phyloP scores from a whole-genome alignment of 192 early-diverging fungal genomes.

The Rhizoclosmatium sp. region DNA sequence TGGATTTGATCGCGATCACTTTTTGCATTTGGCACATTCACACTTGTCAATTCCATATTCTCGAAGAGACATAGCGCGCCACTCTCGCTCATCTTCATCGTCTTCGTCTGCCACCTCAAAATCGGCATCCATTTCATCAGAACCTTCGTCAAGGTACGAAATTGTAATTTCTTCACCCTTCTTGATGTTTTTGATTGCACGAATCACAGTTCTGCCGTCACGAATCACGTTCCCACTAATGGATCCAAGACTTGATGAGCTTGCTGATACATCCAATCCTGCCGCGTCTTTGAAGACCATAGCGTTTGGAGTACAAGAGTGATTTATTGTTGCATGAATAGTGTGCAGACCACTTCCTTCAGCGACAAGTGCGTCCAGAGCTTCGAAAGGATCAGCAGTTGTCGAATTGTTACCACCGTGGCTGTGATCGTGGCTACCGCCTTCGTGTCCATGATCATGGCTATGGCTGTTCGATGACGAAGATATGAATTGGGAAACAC shows the following conservation, averaged over 20 bases:
- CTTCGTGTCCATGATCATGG: conserved; percentile 36
- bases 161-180: conserved; percentile 43
- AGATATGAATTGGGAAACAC: conserved; percentile 13
- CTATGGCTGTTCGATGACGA: neutral
- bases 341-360: conserved; percentile 34
- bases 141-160: conserved; percentile 40
- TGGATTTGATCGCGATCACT: no score
- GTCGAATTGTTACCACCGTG: neutral
- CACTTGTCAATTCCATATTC: conserved; percentile 37
- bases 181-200: conserved; percentile 28
- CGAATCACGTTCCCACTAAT: neutral
- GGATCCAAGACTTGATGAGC: neutral
- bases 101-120: conserved; percentile 17
- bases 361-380: conserved; percentile 30
- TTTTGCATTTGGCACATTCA: conserved; percentile 22
- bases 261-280: neutral
- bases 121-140: conserved; percentile 19
- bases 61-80: conserved; percentile 21
- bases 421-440: conserved; percentile 16
- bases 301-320: conserved; percentile 45
- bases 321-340: conserved; percentile 43
- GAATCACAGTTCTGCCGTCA: conserved; percentile 34
- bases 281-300: conserved; percentile 34
- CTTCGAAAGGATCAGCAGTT: conserved; percentile 19
- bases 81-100: conserved; percentile 16